These are phyloP conservation scores for Xylaria sp. DNA, from an alignment of 2,329 filamentous ascomycete genomes.

Conservation along the genomic window DNA sequence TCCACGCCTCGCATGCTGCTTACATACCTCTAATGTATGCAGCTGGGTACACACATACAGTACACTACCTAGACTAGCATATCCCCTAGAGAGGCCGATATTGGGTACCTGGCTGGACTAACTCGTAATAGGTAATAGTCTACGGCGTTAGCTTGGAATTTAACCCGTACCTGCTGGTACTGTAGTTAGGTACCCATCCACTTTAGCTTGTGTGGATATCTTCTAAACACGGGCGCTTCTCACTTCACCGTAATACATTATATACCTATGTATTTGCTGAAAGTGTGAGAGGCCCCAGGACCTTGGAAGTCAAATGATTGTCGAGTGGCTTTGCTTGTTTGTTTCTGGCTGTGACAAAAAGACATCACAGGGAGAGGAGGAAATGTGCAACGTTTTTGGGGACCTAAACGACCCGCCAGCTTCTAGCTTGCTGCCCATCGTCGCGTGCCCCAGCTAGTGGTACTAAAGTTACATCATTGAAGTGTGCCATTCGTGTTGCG, in stretches of 20 bases:
- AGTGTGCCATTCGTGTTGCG: slow-evolving; percentile 21
- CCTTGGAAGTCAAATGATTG: not conserved
- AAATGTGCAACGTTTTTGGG: not conserved
- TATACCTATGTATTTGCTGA: not conserved
- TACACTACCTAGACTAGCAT: not conserved
- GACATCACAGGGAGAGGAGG: slow-evolving; percentile 1
- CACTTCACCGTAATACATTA: slow-evolving; percentile 11
- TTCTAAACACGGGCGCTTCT: slow-evolving; percentile 16
- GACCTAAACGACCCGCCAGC: slow-evolving; percentile 7
- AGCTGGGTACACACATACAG: not conserved
- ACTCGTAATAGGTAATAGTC: slow-evolving; percentile 14
- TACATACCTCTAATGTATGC: slow-evolving; percentile 3
- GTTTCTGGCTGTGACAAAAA: not conserved
- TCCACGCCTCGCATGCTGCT: slow-evolving; percentile 6
- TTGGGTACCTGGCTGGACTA: slow-evolving; percentile 1
- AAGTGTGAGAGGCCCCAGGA: not conserved
- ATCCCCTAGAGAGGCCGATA: slow-evolving; percentile 1
- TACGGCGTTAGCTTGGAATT: not conserved
- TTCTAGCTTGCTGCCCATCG: slow-evolving; percentile 19
- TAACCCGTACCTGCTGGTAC: slow-evolving; percentile 1
- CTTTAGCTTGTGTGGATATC: slow-evolving; percentile 32
- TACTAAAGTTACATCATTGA: slow-evolving; percentile 28
- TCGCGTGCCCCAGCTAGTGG: slow-evolving; percentile 5
- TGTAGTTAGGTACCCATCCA: no score
- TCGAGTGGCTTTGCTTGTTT: not conserved